Conservation (phyloP, 371 early-diverging fungal species). For the Paraphysoderma sedebokerense region DNA sequence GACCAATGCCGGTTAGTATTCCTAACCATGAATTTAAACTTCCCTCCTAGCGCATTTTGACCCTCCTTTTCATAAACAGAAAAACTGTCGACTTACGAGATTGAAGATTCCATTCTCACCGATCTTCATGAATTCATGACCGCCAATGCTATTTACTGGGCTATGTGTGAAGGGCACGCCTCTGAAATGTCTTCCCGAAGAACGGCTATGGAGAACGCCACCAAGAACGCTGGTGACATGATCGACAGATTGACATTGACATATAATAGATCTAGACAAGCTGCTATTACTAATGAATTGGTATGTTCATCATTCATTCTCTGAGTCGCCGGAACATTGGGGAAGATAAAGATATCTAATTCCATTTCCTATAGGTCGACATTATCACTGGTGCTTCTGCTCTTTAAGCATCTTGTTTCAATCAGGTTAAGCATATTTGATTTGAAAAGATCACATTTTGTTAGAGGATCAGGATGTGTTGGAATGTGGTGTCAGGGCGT, state of each 20-base stretch:
- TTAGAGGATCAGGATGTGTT: no score
- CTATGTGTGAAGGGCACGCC: constrained; percentile 89
- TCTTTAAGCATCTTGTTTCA: no score
- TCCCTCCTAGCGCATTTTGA: constrained; percentile 1
- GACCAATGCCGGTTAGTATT: constrained; percentile 45
- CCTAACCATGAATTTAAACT: background rate
- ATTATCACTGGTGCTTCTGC: constrained; percentile 91
- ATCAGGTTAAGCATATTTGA: no score
- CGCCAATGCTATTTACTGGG: constrained; percentile 88
- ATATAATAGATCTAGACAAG: constrained; percentile 92
- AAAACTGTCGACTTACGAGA: constrained; percentile 80
- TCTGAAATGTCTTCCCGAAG: constrained; percentile 94
- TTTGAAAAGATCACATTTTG: no score
- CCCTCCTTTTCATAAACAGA: constrained; percentile 23
- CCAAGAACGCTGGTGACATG: constrained; percentile 88
- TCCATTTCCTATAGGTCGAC: constrained; percentile 35
- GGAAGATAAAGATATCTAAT: background rate
- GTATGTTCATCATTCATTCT: constrained; percentile 12
- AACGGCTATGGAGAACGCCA: constrained; percentile 98
- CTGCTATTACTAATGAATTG: constrained; percentile 92
- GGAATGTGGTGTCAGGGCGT: no score
- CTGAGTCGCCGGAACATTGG: background rate
- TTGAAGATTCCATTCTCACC: constrained; percentile 64
- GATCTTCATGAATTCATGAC: constrained; percentile 85
- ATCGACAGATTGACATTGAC: constrained; percentile 44